These are phyloP conservation scores for Lepidium africanum DNA, from an alignment of 345 rosid species.

Conservation along the genomic window DNA sequence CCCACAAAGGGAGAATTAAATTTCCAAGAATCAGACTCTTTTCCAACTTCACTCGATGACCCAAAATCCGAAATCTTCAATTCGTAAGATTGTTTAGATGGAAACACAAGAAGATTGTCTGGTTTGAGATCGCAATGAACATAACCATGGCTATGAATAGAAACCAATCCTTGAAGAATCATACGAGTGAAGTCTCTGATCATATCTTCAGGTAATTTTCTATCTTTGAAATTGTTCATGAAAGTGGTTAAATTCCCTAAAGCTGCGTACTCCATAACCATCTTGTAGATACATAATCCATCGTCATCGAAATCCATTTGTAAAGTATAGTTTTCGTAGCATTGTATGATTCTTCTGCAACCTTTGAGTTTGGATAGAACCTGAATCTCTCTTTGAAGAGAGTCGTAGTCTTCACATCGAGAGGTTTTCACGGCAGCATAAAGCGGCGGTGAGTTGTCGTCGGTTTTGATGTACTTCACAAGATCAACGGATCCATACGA, in stretches of 20 bases:
- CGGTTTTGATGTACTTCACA: neutral
- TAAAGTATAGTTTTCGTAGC: neutral
- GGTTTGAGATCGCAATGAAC: slow-evolving; percentile 32
- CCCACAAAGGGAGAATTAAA: slow-evolving; percentile 4
- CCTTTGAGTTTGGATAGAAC: neutral
- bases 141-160: slow-evolving; percentile 24
- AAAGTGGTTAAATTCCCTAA: neutral
- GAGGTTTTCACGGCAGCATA: neutral
- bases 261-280: slow-evolving; percentile 7
- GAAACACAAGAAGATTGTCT: slow-evolving; percentile 15
- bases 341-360: neutral
- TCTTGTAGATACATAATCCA: neutral
- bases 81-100: neutral
- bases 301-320: neutral
- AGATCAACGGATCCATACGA: neutral
- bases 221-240: neutral
- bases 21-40: neutral
- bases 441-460: neutral
- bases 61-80: slow-evolving; percentile 28
- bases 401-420: neutral
- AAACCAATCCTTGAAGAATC: slow-evolving; percentile 23
- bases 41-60: neutral
- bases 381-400: neutral
- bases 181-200: slow-evolving; percentile 16
- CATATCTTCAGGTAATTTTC: neutral